phyloP scores from a whole-genome alignment of 345 rosid species.

The Sisymbrium irio region DNA sequence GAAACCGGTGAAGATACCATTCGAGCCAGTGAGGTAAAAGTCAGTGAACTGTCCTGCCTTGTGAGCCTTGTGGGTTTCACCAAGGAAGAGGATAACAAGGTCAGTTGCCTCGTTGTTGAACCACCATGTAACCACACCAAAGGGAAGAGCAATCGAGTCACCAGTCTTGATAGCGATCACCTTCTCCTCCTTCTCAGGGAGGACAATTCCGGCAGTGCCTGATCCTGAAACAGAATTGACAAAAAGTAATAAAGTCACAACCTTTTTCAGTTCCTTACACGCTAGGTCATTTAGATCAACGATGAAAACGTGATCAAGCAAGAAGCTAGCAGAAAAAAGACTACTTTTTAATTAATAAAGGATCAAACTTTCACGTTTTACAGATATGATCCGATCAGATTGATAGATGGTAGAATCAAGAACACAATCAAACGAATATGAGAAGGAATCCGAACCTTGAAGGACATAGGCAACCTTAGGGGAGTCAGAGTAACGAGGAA shows the following conservation, averaged over 20 bases:
- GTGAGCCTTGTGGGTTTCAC: conserved; percentile 79
- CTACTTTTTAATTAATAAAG: not conserved
- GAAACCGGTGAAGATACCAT: conserved; percentile 82
- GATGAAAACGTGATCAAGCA: conserved; percentile 4
- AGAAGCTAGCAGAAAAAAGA: not conserved
- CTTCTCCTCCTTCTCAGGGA: conserved; percentile 83
- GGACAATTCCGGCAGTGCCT: conserved; percentile 81
- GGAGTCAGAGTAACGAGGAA: conserved; percentile 87
- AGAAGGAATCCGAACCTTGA: conserved; percentile 49
- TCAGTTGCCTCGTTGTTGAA: conserved; percentile 67
- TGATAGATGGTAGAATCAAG: not conserved
- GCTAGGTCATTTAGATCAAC: conserved; percentile 2
- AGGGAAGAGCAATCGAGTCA: conserved; percentile 86
- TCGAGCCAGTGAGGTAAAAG: conserved; percentile 71
- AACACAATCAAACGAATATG: not conserved
- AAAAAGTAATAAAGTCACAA: not conserved
- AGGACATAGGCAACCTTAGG: conserved; percentile 89
- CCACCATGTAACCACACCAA: conserved; percentile 92
- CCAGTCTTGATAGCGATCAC: conserved; percentile 73
- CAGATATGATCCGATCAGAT: not conserved
- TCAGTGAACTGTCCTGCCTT: conserved; percentile 76
- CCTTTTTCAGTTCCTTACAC: conserved; percentile 11
- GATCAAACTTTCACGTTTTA: not conserved
- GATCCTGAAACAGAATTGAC: conserved; percentile 37
- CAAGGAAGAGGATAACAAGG: conserved; percentile 71